Evolutionary conservation across 164 flowering plant genomes (phyloP).

Genomic region (Taxillus chinensis): DNA sequence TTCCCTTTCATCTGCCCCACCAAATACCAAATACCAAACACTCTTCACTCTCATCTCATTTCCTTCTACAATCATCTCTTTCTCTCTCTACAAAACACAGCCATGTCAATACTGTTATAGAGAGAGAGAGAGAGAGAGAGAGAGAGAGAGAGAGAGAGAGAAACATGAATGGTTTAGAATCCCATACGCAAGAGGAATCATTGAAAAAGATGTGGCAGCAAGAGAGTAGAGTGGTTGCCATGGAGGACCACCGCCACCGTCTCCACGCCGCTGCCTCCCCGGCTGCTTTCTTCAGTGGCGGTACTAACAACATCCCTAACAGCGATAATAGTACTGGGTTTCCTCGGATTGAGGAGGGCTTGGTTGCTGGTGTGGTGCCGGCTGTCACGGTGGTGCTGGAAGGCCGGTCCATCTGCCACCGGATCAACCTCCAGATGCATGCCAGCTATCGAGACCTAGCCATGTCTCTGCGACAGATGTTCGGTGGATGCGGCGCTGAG

Average conservation of each 20-base stretch:
- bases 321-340: constrained; percentile 5
- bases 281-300: background rate
- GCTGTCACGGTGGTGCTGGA: constrained; percentile 74
- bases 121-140: no score
- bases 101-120: no score
- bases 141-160: no score
- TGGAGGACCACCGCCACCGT: constrained; percentile 1
- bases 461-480: constrained; percentile 58
- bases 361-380: constrained; percentile 39
- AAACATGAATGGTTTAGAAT: constrained; percentile 24
- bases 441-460: constrained; percentile 59
- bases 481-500: constrained; percentile 25
- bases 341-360: constrained; percentile 24
- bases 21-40: no score
- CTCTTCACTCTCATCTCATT: no score
- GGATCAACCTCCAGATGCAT: constrained; percentile 57
- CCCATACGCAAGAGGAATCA: constrained; percentile 26
- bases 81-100: no score
- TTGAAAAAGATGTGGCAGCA: constrained; percentile 37
- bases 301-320: background rate
- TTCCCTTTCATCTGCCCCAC: no score
- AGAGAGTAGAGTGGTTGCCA: constrained; percentile 6
- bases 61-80: no score
- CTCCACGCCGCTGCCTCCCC: constrained; percentile 1
- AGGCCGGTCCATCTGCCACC: constrained; percentile 81